Evolutionary conservation across 192 early-diverging fungal species (phyloP).

Genomic region (Coemansia erecta): DNA sequence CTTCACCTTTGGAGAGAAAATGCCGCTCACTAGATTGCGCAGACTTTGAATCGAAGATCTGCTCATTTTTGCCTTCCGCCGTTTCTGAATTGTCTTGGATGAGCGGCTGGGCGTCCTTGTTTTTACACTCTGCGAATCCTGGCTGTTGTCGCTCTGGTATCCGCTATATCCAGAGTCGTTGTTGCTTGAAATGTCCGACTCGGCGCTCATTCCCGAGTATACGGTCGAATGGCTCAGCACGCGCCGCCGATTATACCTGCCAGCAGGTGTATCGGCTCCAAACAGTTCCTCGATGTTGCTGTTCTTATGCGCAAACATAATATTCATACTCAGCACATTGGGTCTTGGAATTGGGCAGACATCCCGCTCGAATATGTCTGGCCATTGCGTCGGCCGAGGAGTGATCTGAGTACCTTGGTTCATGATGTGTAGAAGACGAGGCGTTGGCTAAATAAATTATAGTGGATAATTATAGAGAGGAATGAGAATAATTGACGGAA

Average conservation of each 20-base stretch:
- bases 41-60: slow-evolving; percentile 3
- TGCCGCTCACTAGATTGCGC: slow-evolving; percentile 2
- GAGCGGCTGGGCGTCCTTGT: neutral
- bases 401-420: neutral
- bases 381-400: neutral
- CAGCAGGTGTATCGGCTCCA: slow-evolving; percentile 4
- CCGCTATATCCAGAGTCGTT: neutral
- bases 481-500: neutral
- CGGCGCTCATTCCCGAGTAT: neutral
- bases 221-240: slow-evolving; percentile 2
- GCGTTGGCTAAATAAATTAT: neutral
- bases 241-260: slow-evolving; percentile 10
- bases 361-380: slow-evolving; percentile 8
- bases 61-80: neutral
- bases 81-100: neutral
- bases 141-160: neutral
- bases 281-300: slow-evolving; percentile 3
- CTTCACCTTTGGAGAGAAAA: slow-evolving; percentile 4
- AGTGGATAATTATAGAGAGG: neutral
- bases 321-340: slow-evolving; percentile 1
- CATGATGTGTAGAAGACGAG: neutral
- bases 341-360: slow-evolving; percentile 5
- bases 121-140: neutral
- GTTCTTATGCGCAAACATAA: slow-evolving; percentile 5
- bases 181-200: neutral